Base-by-base conservation (phyloP, 73 alveolate species). In the Paramecium pentaurelia region DNA sequence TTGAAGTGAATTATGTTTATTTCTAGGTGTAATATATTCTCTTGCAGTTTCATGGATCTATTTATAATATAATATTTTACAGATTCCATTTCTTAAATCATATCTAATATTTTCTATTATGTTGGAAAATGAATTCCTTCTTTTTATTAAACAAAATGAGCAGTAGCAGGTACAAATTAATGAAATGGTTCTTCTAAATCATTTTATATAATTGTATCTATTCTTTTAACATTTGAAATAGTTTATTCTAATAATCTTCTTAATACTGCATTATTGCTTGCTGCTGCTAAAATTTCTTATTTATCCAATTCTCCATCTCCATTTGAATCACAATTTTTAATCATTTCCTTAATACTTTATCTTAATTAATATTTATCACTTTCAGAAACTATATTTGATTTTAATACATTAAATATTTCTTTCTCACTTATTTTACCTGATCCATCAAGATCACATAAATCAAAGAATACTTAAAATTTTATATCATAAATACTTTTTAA, bases 261-360 rank as follows among this genome's bases (percentile, higher is more conserved):
- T 6, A 86, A 59, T 0, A 86, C 40, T n/a, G 93, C 77, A 58
- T 86, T 86, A n/a, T 70, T 86, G 16, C 86, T 59, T 37, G 97
- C 88, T 27, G 97, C 97, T 49, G 92, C 86, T 40, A 89, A 73
- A 70, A 96, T 59, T 77, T 96, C 97, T n/a, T 70, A 90, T 93
- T 93, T 96, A 30, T 93, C 88, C n/a, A 96, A 70, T 28, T 92
- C 97, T 10, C 98, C 98, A 93, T 95, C 96, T 9, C 97, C 97
- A 86, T 95, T 93, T 71, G 58, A 92, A 93, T 96, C 98, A 93
- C 96, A 94, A 80, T 86, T 93, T 18, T 92, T 92, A 86, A 93
- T 95, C 54, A 96, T 58, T 58, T 96, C 95, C 20, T 93, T 94
- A 6, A 96, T 95, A 22, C 93, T 77, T 18, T 94, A 93, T 64